Evolutionary conservation across 257 asterid genomes (phyloP).

Genomic region (Linderniella brevidens): DNA sequence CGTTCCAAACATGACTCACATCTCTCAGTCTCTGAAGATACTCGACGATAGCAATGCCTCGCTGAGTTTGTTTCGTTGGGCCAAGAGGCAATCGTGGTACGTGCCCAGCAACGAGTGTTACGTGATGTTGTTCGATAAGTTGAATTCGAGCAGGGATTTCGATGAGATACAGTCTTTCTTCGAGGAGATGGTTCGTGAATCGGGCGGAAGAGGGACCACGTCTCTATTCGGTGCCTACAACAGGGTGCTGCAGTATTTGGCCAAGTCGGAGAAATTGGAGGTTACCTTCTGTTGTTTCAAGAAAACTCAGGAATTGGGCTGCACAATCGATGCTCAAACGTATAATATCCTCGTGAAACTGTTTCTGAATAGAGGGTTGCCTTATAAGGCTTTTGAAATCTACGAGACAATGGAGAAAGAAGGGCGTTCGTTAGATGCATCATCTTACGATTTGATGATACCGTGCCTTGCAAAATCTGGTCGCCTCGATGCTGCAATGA

Average conservation of each 20-base stretch:
- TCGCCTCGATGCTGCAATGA: conserved; percentile 63
- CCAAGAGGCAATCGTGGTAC: conserved; percentile 81
- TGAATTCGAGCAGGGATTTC: conserved; percentile 56
- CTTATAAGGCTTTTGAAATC: conserved; percentile 90
- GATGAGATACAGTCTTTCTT: conserved; percentile 70
- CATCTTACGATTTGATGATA: conserved; percentile 79
- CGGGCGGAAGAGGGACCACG: conserved; percentile 23
- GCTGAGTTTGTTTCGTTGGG: conserved; percentile 75
- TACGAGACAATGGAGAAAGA: conserved; percentile 52
- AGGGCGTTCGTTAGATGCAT: conserved; percentile 54
- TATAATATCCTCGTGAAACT: conserved; percentile 67
- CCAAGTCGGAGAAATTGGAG: conserved; percentile 91
- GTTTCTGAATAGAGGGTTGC: conserved; percentile 71
- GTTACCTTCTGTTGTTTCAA: conserved; percentile 87
- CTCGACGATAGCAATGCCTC: conserved; percentile 60
- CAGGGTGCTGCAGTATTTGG: conserved; percentile 72
- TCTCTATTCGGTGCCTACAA: conserved; percentile 41
- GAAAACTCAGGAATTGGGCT: conserved; percentile 68
- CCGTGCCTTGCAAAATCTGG: conserved; percentile 89
- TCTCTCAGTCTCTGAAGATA: conserved; percentile 68
- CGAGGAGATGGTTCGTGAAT: conserved; percentile 78
- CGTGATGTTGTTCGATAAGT: conserved; percentile 48
- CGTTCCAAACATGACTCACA: conserved; percentile 68
- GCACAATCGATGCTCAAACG: conserved; percentile 53
- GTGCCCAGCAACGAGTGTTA: conserved; percentile 54